phyloP scores from a whole-genome alignment of 2,329 filamentous ascomycete species.

The Endocalyx cinctus region DNA sequence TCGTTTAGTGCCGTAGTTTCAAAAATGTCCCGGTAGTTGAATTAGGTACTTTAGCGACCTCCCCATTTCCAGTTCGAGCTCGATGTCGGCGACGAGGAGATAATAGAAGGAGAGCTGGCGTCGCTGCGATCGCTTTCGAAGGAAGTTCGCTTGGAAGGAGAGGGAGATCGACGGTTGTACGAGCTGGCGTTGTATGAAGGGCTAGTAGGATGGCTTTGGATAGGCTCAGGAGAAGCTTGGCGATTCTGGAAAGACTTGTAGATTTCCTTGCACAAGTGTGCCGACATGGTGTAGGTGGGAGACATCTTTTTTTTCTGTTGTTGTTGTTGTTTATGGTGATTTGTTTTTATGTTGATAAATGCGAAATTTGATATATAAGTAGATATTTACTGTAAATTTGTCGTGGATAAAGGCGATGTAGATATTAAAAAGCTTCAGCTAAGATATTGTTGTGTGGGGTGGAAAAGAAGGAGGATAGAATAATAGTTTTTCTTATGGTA shows the following conservation, averaged over 20 bases:
- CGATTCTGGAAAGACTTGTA: slow-evolving; percentile 54
- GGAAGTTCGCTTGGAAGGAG: slow-evolving; percentile 38
- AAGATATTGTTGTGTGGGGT: too few relatives aligned
- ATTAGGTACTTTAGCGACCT: slow-evolving; percentile 13
- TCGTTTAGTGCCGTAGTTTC: too few relatives aligned
- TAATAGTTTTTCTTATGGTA: too few relatives aligned
- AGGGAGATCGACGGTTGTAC: slow-evolving; percentile 27
- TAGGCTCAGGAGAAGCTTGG: slow-evolving; percentile 33
- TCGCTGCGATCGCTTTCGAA: slow-evolving; percentile 43
- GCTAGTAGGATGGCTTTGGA: slow-evolving; percentile 16
- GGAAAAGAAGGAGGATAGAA: too few relatives aligned
- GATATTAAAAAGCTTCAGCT: too few relatives aligned
- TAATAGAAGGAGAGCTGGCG: slow-evolving; percentile 12
- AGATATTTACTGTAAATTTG: too few relatives aligned
- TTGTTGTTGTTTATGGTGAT: too few relatives aligned
- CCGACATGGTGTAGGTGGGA: slow-evolving; percentile 57
- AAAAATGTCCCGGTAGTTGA: too few relatives aligned
- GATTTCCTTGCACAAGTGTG: slow-evolving; percentile 57
- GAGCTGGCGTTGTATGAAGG: slow-evolving; percentile 13
- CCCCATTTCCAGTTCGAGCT: slow-evolving; percentile 30
- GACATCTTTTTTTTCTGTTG: slow-evolving; percentile 51
- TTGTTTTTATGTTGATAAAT: too few relatives aligned
- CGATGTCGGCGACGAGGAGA: slow-evolving; percentile 20
- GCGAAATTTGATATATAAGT: too few relatives aligned
- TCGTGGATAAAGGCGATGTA: too few relatives aligned